Percentiles rank a stretch among this genome's conserved stretches.
These are phyloP conservation scores for Pleurotus citrinopileatus DNA, from an alignment of 768 basidiomycete species.

Conservation along the genomic window DNA sequence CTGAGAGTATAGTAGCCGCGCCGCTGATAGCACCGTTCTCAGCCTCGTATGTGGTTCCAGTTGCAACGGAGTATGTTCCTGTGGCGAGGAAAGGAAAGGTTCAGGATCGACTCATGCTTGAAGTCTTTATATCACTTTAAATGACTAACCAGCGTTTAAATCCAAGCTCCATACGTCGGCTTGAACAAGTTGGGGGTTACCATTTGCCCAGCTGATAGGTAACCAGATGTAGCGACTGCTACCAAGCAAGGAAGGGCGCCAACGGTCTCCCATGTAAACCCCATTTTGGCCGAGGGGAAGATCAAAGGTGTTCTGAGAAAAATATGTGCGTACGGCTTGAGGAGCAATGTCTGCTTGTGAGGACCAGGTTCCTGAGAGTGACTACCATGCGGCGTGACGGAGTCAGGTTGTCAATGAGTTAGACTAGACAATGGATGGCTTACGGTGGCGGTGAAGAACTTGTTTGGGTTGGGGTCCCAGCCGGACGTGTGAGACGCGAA, in stretches of 20 bases:
- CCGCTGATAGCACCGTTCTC: slow-evolving; percentile 50
- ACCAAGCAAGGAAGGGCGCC: slow-evolving; percentile 51
- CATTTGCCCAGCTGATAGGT: slow-evolving; percentile 53
- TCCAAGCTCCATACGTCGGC: slow-evolving; percentile 60
- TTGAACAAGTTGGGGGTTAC: slow-evolving; percentile 48
- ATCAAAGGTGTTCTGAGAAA: slow-evolving; percentile 60
- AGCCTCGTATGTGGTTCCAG: slow-evolving; percentile 55
- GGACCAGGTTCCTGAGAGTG: slow-evolving; percentile 53
- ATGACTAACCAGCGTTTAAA: slow-evolving; percentile 34
- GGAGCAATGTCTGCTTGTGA: slow-evolving; percentile 57
- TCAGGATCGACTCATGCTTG: background rate
- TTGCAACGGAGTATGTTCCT: slow-evolving; percentile 47
- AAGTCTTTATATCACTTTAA: background rate
- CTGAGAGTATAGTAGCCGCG: slow-evolving; percentile 38
- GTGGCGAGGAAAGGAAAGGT: background rate
- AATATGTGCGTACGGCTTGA: slow-evolving; percentile 48
- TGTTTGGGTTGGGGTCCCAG: slow-evolving; percentile 64
- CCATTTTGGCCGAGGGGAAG: slow-evolving; percentile 44
- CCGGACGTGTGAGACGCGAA: slow-evolving; percentile 58
- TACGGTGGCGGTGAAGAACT: slow-evolving; percentile 51
- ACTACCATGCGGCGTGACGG: no score
- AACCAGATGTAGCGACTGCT: slow-evolving; percentile 63
- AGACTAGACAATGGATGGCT: slow-evolving; percentile 13
- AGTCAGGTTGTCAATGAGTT: slow-evolving; percentile 7
- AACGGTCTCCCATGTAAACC: slow-evolving; percentile 67